A percentile compares a stretch with the other conserved stretches of the same genome.
phyloP scores from a whole-genome alignment of 164 flowering plant genomes.

The Aristolochia californica region DNA sequence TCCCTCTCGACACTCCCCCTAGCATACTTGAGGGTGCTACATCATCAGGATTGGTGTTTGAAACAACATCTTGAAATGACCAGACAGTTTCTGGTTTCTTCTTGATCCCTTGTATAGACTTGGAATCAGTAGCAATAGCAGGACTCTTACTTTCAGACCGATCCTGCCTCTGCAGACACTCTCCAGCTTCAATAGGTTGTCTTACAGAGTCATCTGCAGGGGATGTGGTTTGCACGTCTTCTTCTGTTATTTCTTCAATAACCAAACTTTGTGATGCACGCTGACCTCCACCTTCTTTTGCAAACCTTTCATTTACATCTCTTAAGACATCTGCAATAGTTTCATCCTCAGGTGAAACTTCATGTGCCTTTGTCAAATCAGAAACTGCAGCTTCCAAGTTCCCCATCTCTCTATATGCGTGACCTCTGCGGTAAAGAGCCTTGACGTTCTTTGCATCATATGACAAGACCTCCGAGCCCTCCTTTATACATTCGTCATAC shows the following conservation, averaged over 20 bases:
- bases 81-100: slow-evolving; percentile 72
- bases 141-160: slow-evolving; percentile 12
- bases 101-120: slow-evolving; percentile 36
- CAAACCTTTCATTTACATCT: slow-evolving; percentile 45
- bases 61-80: slow-evolving; percentile 76
- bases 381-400: slow-evolving; percentile 59
- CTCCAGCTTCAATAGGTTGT: slow-evolving; percentile 19
- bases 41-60: slow-evolving; percentile 58
- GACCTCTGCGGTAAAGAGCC: slow-evolving; percentile 95
- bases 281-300: slow-evolving; percentile 27
- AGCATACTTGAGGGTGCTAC: slow-evolving; percentile 42
- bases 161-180: slow-evolving; percentile 13
- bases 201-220: neutral
- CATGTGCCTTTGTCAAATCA: slow-evolving; percentile 67
- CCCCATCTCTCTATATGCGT: slow-evolving; percentile 77
- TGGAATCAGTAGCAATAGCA: slow-evolving; percentile 25
- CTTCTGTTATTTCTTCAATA: slow-evolving; percentile 88
- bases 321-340: slow-evolving; percentile 73
- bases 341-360: slow-evolving; percentile 81
- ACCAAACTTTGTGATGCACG: slow-evolving; percentile 37
- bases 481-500: slow-evolving; percentile 72
- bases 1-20: slow-evolving; percentile 45
- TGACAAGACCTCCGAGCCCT: slow-evolving; percentile 86
- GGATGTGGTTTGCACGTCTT: slow-evolving; percentile 21
- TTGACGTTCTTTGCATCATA: slow-evolving; percentile 72